A percentile compares a stretch with the other conserved stretches of the same genome.
Conservation (phyloP, 345 rosid genomes). For the Salix viminalis region DNA sequence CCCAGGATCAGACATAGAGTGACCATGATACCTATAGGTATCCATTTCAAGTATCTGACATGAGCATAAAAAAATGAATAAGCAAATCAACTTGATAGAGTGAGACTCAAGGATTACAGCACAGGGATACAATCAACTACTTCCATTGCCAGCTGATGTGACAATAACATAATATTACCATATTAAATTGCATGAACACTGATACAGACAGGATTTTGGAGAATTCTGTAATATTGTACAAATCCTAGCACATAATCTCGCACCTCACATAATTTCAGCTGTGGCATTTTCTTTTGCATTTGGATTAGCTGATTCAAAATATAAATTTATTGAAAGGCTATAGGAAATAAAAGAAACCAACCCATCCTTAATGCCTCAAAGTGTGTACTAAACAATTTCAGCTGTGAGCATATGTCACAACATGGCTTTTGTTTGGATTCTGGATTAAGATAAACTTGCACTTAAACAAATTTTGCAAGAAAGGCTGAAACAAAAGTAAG, state of each 20-base stretch:
- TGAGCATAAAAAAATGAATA: slow-evolving; percentile 12
- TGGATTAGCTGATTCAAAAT: no score
- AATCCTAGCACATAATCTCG: neutral
- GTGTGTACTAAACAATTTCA: neutral
- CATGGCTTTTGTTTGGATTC: neutral
- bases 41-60: slow-evolving; percentile 97
- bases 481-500: no score
- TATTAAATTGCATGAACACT: neutral
- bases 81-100: neutral
- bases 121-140: neutral
- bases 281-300: no score
- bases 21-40: slow-evolving; percentile 97
- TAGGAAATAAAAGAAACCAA: no score
- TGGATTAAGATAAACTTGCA: no score
- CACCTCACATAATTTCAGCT: neutral
- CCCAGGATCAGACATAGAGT: slow-evolving; percentile 99
- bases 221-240: neutral
- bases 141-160: neutral
- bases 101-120: neutral
- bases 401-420: neutral
- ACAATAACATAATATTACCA: neutral
- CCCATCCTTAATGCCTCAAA: no score
- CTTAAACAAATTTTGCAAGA: no score
- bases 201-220: neutral
- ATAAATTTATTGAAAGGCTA: no score